phyloP scores from a whole-genome alignment of 441 rosid genomes.

The Hura crepitans region DNA sequence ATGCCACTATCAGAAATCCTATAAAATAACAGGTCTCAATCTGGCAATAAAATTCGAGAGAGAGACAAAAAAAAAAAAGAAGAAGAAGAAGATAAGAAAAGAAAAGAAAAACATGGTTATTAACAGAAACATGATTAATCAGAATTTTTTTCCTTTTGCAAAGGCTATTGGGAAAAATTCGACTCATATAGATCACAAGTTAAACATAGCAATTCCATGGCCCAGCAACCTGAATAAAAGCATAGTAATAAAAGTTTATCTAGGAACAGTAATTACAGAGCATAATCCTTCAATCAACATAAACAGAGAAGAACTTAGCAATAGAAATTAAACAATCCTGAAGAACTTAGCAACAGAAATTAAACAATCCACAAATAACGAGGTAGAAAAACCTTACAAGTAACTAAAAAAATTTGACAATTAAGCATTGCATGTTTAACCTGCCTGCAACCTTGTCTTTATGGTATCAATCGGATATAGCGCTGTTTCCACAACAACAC shows the following conservation, averaged over 20 bases:
- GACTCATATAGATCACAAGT: neutral
- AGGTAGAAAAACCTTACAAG: neutral
- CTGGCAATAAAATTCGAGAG: neutral
- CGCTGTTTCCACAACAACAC: constrained; percentile 48
- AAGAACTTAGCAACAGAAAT: neutral
- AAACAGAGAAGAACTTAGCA: neutral
- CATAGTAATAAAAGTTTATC: neutral
- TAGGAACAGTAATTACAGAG: neutral
- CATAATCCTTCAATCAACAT: neutral
- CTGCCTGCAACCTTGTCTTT: constrained; percentile 55
- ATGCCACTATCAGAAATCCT: neutral
- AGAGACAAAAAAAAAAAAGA: too few species aligned
- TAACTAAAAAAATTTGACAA: neutral
- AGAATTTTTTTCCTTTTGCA: too few species aligned
- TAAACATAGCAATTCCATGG: neutral
- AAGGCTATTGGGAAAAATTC: neutral
- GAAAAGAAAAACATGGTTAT: neutral
- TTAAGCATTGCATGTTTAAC: constrained; percentile 13
- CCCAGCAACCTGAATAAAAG: neutral
- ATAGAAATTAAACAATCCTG: neutral
- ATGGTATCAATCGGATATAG: constrained; percentile 55
- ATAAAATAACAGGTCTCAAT: neutral
- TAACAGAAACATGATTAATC: neutral
- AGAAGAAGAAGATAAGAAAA: too few species aligned
- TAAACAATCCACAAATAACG: too few species aligned